Evolutionary conservation across 2,329 filamentous ascomycete genomes (phyloP).

Genomic region (Hirsutella minnesotensis): DNA sequence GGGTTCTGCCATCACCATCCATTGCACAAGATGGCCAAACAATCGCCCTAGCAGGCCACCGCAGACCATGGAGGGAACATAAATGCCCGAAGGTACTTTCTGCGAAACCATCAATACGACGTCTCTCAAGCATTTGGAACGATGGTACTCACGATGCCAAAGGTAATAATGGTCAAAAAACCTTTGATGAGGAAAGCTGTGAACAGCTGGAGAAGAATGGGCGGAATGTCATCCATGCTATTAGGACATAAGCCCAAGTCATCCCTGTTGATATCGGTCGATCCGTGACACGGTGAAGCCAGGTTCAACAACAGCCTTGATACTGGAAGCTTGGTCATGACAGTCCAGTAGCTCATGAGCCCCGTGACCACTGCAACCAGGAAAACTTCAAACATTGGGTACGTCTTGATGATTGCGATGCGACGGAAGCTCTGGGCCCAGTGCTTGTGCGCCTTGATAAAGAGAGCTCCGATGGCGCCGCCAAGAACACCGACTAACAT

Average conservation of each 20-base stretch:
- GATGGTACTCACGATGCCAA: conserved; percentile 59
- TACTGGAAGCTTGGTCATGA: conserved; percentile 77
- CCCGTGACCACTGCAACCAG: conserved; percentile 80
- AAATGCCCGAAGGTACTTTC: conserved; percentile 94
- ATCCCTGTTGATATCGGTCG: conserved; percentile 47
- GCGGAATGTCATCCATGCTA: conserved; percentile 62
- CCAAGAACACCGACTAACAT: conserved; percentile 78
- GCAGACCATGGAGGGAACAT: conserved; percentile 97
- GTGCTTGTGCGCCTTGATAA: conserved; percentile 86
- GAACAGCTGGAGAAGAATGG: conserved; percentile 58
- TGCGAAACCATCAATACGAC: conserved; percentile 13
- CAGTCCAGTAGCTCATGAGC: conserved; percentile 84
- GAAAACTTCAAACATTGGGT: conserved; percentile 77
- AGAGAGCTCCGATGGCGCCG: conserved; percentile 74
- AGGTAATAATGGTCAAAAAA: conserved; percentile 77
- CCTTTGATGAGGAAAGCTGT: conserved; percentile 84
- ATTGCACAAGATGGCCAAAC: conserved; percentile 77
- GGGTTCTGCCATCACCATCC: conserved; percentile 63
- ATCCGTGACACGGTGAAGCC: conserved; percentile 70
- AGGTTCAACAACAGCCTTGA: conserved; percentile 85
- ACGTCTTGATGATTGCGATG: conserved; percentile 66
- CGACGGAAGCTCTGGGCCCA: conserved; percentile 88
- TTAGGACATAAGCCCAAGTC: conserved; percentile 67
- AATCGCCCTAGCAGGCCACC: conserved; percentile 84
- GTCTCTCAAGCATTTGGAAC: background rate